Conservation (phyloP, 257 asterid species). For the Schizonepeta tenuifolia region DNA sequence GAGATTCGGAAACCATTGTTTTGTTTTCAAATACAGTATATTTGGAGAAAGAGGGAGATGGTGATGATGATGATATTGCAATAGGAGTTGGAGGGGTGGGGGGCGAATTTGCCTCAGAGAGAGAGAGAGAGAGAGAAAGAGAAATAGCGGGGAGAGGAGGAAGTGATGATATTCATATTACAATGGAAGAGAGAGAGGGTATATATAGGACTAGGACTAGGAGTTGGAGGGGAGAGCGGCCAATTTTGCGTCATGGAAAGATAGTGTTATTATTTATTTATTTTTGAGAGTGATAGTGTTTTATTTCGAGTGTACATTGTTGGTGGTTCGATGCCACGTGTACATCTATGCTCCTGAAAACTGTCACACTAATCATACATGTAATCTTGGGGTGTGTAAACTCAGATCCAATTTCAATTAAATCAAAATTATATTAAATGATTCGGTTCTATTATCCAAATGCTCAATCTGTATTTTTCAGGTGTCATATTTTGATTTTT, state of each 20-base stretch:
- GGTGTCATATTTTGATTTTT: no score
- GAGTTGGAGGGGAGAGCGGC: no score
- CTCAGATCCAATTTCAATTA: no score
- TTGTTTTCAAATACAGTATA: neutral
- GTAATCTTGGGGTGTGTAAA: neutral
- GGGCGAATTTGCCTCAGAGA: neutral
- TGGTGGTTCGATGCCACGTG: neutral
- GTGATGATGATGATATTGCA: neutral
- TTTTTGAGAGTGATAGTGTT: no score
- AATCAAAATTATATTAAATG: no score
- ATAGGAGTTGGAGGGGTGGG: neutral
- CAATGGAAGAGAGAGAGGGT: neutral
- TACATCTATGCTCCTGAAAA: neutral
- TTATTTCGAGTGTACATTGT: neutral
- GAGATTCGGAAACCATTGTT: slow-evolving; percentile 31
- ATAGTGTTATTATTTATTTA: no score
- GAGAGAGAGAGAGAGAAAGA: no score
- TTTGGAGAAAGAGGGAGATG: neutral
- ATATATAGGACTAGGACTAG: neutral
- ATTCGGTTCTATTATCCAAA: no score
- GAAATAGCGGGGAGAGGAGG: no score
- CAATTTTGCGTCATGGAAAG: no score
- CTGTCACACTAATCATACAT: no score
- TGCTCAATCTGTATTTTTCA: no score
- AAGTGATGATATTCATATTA: neutral